These are phyloP conservation scores for Limonium bicolor DNA, from an alignment of 148 eudicot species.

Conservation along the genomic window DNA sequence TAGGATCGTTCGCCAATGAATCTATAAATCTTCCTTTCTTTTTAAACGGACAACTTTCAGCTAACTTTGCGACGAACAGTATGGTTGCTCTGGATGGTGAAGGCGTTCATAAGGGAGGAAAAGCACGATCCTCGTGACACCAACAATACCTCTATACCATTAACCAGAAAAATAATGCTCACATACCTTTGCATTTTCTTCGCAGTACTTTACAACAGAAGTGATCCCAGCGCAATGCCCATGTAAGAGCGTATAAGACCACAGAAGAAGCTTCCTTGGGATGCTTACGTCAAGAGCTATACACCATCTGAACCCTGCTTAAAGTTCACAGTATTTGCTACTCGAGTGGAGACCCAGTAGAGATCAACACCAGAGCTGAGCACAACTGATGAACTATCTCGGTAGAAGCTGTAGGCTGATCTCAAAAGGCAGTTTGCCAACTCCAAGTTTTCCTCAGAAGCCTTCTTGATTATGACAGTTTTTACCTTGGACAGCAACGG, in stretches of 20 bases:
- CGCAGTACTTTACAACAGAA: conserved; percentile 73
- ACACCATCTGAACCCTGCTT: conserved; percentile 52
- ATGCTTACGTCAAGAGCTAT: conserved; percentile 61
- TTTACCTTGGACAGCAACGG: conserved; percentile 48
- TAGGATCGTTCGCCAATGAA: background rate
- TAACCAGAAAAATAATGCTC: background rate
- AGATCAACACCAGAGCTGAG: conserved; percentile 60
- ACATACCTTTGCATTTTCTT: conserved; percentile 80
- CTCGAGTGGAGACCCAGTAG: conserved; percentile 52
- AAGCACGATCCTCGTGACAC: background rate
- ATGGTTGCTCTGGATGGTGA: too few species aligned
- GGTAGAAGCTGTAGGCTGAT: conserved; percentile 71
- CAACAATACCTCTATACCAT: background rate
- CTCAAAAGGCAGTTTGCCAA: conserved; percentile 59
- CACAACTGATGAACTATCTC: conserved; percentile 66
- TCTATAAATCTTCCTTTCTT: too few species aligned
- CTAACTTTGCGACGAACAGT: too few species aligned
- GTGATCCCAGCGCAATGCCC: conserved; percentile 67
- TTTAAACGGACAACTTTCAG: too few species aligned
- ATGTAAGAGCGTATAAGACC: conserved; percentile 85
- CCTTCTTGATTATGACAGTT: conserved; percentile 59
- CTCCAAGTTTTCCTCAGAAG: conserved; percentile 64
- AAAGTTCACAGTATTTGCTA: conserved; percentile 32
- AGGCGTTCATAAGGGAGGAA: too few species aligned
- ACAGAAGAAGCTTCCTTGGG: conserved; percentile 72